Percentiles rank a stretch among this genome's conserved stretches.
Evolutionary conservation across 495 filamentous ascomycete genomes (phyloP).

Genomic region (Pyrenula aspistea): DNA sequence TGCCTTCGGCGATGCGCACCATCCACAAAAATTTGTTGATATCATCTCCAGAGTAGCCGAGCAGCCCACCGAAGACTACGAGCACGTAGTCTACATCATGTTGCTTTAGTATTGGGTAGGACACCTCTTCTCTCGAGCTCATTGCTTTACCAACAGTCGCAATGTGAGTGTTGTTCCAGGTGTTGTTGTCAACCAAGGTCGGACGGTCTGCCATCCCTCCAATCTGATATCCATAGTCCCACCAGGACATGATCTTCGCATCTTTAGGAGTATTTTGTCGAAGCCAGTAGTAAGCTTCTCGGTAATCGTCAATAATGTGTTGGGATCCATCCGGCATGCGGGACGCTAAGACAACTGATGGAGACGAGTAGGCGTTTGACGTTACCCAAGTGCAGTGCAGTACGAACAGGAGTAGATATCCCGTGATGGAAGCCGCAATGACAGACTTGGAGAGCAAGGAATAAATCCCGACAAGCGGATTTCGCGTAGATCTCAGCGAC

Average conservation of each 20-base stretch:
- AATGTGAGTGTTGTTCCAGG: conserved; percentile 99
- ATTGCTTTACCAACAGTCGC: conserved; percentile 99
- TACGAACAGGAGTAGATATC: conserved; percentile 87
- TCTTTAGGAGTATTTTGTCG: conserved; percentile 90
- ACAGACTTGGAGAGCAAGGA: conserved; percentile 64
- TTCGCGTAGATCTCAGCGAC: conserved; percentile 54
- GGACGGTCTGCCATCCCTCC: conserved; percentile 98
- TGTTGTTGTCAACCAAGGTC: conserved; percentile 98
- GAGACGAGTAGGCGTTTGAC: conserved; percentile 95
- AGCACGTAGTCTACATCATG: conserved; percentile 98
- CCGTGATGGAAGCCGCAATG: conserved; percentile 54
- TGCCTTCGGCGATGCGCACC: conserved; percentile 97
- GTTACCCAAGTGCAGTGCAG: conserved; percentile 99
- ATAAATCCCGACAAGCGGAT: conserved; percentile 74
- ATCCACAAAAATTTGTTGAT: conserved; percentile 99
- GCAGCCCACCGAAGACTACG: conserved; percentile 88
- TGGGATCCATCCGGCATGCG: conserved; percentile 88
- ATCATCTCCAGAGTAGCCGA: conserved; percentile 98
- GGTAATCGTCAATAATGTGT: conserved; percentile 98
- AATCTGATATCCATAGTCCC: conserved; percentile 99
- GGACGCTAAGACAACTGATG: conserved; percentile 92
- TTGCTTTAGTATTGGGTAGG: conserved; percentile 94
- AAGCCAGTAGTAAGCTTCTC: conserved; percentile 99
- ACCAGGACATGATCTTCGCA: conserved; percentile 99
- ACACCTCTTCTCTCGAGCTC: conserved; percentile 94